Evolutionary conservation across 768 basidiomycete genomes (phyloP).

Genomic region (Antrodiella citrinella): DNA sequence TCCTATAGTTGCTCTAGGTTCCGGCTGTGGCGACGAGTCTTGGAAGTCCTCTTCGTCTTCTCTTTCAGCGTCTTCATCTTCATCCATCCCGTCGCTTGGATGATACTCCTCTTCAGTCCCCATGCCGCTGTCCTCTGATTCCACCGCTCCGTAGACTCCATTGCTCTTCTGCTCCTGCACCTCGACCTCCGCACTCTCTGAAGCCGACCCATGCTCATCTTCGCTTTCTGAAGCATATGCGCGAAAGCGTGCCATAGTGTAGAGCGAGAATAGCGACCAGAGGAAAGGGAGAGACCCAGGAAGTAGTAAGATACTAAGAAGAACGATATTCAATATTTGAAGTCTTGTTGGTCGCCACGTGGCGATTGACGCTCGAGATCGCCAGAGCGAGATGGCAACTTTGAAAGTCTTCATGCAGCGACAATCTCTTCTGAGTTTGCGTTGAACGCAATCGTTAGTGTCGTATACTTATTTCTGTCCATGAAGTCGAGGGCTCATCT

Average conservation of each 20-base stretch:
- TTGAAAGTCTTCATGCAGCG: too few species aligned
- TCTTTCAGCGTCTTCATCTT: neutral
- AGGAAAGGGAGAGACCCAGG: too few species aligned
- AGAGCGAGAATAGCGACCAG: too few species aligned
- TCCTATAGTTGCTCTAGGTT: constrained; percentile 13
- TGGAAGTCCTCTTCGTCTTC: constrained; percentile 13
- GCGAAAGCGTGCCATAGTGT: constrained; percentile 58
- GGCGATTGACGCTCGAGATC: too few species aligned
- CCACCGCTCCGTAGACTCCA: neutral
- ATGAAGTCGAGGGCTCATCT: too few species aligned
- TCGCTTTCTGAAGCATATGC: constrained; percentile 52
- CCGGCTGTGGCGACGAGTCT: constrained; percentile 8
- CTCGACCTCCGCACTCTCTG: constrained; percentile 25
- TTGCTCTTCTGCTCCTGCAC: constrained; percentile 6
- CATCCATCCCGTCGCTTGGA: constrained; percentile 4
- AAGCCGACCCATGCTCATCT: constrained; percentile 37
- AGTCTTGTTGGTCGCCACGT: too few species aligned
- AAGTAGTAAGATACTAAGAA: too few species aligned
- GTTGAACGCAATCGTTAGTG: too few species aligned
- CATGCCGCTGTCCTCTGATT: constrained; percentile 2
- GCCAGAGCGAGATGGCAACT: too few species aligned
- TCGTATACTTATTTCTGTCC: too few species aligned
- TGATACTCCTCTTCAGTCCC: neutral
- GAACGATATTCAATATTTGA: too few species aligned
- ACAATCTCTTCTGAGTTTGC: too few species aligned